Percentiles rank a stretch among this genome's conserved stretches.
Conservation (phyloP, 345 rosid genomes). For the Dipteronia sinensis region DNA sequence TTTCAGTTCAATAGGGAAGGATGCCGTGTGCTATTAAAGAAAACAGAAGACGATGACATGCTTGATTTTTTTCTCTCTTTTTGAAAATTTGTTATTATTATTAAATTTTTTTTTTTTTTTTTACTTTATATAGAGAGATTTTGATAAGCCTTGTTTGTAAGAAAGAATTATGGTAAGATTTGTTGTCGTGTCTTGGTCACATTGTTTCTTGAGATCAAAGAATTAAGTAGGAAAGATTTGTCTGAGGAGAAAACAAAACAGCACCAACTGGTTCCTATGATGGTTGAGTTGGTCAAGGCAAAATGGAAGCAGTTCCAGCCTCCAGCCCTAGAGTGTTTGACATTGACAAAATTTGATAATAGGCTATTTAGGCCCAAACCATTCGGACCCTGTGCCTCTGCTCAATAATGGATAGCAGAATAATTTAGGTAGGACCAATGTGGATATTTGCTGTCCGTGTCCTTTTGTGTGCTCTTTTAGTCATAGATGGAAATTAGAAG, state of each 20-base stretch:
- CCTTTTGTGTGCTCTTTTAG: not conserved
- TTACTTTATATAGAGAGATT: not conserved
- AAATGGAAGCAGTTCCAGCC: not conserved
- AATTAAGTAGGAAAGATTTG: not conserved
- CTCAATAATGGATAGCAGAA: not conserved
- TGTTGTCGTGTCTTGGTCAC: not conserved
- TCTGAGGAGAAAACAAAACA: not conserved
- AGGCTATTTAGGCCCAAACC: not conserved
- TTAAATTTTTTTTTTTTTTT: not conserved
- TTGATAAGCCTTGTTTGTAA: not conserved
- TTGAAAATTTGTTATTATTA: too few species aligned
- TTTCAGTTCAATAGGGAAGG: slow-evolving; percentile 55
- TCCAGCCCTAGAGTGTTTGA: too few species aligned
- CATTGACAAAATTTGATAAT: not conserved
- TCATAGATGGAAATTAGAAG: not conserved
- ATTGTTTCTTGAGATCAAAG: not conserved
- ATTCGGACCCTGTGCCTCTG: not conserved
- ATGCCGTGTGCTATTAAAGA: slow-evolving; percentile 56
- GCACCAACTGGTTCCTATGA: not conserved
- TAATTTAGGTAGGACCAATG: not conserved
- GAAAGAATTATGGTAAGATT: not conserved
- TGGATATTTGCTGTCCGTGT: not conserved
- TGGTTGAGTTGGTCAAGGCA: not conserved
- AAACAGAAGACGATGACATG: not conserved
- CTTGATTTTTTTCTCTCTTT: not conserved